A percentile compares a stretch with the other conserved stretches of the same genome.
Evolutionary conservation across 257 asterid species (phyloP).

Genomic region (Forsythia suspensa): DNA sequence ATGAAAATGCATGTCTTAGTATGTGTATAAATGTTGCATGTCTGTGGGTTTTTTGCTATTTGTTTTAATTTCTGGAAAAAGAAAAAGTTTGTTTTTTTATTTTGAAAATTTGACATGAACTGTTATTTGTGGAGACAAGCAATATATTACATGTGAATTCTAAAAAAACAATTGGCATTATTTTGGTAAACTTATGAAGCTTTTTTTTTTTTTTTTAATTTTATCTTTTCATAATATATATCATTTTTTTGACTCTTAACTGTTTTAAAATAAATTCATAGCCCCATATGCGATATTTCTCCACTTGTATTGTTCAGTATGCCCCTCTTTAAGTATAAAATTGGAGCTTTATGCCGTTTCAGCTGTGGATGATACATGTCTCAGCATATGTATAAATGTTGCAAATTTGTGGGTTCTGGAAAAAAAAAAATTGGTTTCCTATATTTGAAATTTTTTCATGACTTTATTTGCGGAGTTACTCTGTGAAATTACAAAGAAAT

Average conservation of each 20-base stretch:
- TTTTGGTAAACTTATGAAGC: neutral
- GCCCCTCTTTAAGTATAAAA: neutral
- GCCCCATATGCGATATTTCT: neutral
- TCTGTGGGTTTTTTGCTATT: too few species aligned
- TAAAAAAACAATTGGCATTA: neutral
- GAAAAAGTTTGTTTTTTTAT: too few species aligned
- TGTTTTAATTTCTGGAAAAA: too few species aligned
- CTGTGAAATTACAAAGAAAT: neutral
- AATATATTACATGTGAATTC: too few species aligned
- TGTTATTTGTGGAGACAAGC: too few species aligned
- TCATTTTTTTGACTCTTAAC: neutral
- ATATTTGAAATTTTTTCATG: neutral
- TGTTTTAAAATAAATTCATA: neutral
- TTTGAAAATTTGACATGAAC: too few species aligned
- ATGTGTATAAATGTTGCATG: neutral
- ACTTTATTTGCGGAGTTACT: neutral
- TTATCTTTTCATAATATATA: neutral
- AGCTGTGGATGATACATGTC: neutral
- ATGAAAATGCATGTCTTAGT: slow-evolving; percentile 18
- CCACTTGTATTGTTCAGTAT: neutral
- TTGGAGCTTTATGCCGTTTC: neutral
- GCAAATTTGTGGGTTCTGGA: neutral
- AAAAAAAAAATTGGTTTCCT: neutral
- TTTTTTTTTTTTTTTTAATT: too few species aligned
- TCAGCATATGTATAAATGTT: neutral